Evolutionary conservation across 169 alveolate species (phyloP), one percentile per base, ranked within the genome.

Genomic region (Neospora caninum): DNA sequence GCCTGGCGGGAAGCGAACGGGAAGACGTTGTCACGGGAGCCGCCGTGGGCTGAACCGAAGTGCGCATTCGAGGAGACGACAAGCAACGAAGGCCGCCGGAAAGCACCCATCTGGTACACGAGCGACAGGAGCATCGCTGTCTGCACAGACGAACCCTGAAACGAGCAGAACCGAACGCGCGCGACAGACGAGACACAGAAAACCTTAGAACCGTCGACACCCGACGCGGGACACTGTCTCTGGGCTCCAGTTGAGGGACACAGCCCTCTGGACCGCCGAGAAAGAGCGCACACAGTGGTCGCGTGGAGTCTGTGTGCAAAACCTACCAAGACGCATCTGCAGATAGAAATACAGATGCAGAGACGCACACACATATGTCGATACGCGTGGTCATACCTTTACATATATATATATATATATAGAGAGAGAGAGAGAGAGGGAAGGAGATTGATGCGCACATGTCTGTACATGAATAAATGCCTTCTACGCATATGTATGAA

Each of bases 41-140:
- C 13, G 22, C 13, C 58, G 4, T 49, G 58, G 4, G 58, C 22
- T 13, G 58, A 49, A 4, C 58, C 13, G 58, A 49, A 10, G 49
- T 13, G 2, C 13, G 9, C 13, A 22, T 27, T 20, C 39, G 84
- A 73, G 42, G 93, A 70, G 29, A 89, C 93, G 88, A 89, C 88
- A 0, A 89, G 38, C 31, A 89, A 54, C 39, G 93, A 39, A 38
- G 93, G 88, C n/a, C 70, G 69, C 39, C 16, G 41, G 34, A 89
- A 89, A 27, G 88, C 93, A n/a, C 93, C 93, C 86, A 89, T 43
- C 86, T 89, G 93, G 43, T 69, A 89, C n/a, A 64, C 93, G 18
- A 89, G 87, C 38, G 93, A 89, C 88, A 89, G 42, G 22, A 73
- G 69, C 93, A 89, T 89, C 78, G 67, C 58, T 27, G 67, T 54